Evolutionary conservation across 2,329 filamentous ascomycete genomes (phyloP).

Genomic region (Phyllosticta capitalensis): DNA sequence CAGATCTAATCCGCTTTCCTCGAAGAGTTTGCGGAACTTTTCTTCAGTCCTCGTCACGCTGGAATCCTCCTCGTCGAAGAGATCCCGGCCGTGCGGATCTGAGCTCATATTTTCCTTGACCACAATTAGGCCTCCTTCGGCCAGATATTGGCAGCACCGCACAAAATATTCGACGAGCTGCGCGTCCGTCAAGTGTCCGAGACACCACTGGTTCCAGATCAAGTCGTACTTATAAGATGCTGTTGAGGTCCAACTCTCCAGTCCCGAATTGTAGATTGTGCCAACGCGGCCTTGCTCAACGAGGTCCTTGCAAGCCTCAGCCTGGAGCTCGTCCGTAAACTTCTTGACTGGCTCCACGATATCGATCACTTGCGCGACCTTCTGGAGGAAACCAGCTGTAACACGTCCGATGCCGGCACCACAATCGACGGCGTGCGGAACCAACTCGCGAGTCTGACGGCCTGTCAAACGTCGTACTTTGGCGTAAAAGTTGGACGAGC

Average conservation of each 20-base stretch:
- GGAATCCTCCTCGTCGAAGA: constrained; percentile 67
- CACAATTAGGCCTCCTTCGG: constrained; percentile 47
- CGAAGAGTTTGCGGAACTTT: constrained; percentile 63
- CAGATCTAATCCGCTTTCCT: constrained; percentile 57
- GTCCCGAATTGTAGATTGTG: constrained; percentile 58
- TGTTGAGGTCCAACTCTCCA: constrained; percentile 57
- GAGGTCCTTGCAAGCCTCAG: constrained; percentile 23
- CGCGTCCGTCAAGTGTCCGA: constrained; percentile 68
- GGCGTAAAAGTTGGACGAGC: constrained; percentile 58
- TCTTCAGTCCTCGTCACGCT: constrained; percentile 67
- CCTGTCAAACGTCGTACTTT: constrained; percentile 45
- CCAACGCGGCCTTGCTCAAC: constrained; percentile 43
- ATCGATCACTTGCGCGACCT: constrained; percentile 63
- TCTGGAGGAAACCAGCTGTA: constrained; percentile 65
- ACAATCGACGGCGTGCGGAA: constrained; percentile 44
- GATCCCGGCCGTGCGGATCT: constrained; percentile 45
- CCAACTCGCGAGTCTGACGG: constrained; percentile 14
- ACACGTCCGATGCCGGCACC: constrained; percentile 72
- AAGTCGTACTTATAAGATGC: constrained; percentile 54
- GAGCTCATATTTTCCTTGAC: constrained; percentile 73
- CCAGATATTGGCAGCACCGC: constrained; percentile 38
- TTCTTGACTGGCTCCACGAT: constrained; percentile 77
- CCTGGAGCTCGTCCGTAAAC: constrained; percentile 57
- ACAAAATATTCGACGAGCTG: constrained; percentile 60
- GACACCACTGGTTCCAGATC: constrained; percentile 87